Base-by-base conservation (phyloP, 495 filamentous ascomycete genomes). In the Parachaetomium inaequale region DNA sequence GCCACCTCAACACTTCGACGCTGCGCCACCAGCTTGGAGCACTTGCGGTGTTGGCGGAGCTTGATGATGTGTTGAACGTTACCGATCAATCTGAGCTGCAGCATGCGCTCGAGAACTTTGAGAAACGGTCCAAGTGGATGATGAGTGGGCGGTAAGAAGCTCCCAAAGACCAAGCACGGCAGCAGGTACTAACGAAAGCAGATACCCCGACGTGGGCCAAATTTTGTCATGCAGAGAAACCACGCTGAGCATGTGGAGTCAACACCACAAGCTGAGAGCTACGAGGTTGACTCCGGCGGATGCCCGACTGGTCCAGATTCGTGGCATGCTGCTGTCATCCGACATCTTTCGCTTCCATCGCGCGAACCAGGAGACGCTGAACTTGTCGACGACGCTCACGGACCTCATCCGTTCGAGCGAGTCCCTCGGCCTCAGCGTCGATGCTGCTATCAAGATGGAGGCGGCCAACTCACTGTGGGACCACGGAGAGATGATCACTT, bases 391-490 rank as follows among this genome's bases (percentile, higher is more conserved):
- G 1, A 88, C 88, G 50, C 82, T 97, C 28, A 89, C 83, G 3
- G 84, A 87, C 50, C 80, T 96, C 4, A 84, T 89, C n/a, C 64
- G 78, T 29, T 79, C 85, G 4, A 92, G 87, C 65, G 80, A 82
- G 64, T 75, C 82, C 0, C 71, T 89, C 53, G 90, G 88, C 0
- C 75, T 96, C n/a, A 82, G 86, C 63, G 84, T 96, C 52, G 86
- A 88, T 62, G 89, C 85, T 5, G 86, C 85, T 38, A 84, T 89
- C 26, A 83, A 84, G 62, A 81, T 90, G 47, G 94, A 98, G 72
- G 82, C 87, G 23, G 92, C 94, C 10, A 89, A 90, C 64, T 91
- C 96, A 43, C 77, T 99, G 15, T 99, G 94, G 94, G 92, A 93
- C 58, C 89, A 96, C 70, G 93, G 91, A 17, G 93, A 98, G 71